A percentile compares a stretch with the other conserved stretches of the same genome.
Evolutionary conservation across 2,329 filamentous ascomycete genomes (phyloP).

Genomic region (Cladosporium sp.): DNA sequence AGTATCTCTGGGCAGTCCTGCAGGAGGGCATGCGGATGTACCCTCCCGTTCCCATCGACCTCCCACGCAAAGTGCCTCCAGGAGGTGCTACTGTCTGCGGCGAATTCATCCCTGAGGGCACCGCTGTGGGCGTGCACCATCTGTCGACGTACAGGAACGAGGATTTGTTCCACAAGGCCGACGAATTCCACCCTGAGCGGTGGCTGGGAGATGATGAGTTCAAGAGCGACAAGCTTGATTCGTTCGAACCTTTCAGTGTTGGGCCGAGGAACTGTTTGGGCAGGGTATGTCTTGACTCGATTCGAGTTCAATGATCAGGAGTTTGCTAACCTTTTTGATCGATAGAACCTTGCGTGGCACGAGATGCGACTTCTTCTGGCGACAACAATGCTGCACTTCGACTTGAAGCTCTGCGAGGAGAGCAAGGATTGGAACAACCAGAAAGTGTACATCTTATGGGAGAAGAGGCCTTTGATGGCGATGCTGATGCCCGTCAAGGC

Average conservation of each 20-base stretch:
- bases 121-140: slow-evolving; percentile 18
- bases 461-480: slow-evolving; percentile 27
- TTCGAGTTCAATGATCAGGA: too few species aligned
- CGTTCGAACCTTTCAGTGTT: slow-evolving; percentile 28
- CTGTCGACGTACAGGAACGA: slow-evolving; percentile 19
- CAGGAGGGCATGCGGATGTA: slow-evolving; percentile 46
- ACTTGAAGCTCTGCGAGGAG: slow-evolving; percentile 29
- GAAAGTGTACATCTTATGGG: slow-evolving; percentile 29
- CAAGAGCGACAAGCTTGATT: slow-evolving; percentile 25
- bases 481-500: slow-evolving; percentile 8
- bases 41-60: slow-evolving; percentile 31
- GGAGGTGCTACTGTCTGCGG: slow-evolving; percentile 27
- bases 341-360: slow-evolving; percentile 30
- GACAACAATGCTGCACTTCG: slow-evolving; percentile 35
- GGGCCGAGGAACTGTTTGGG: slow-evolving; percentile 26
- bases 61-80: slow-evolving; percentile 26
- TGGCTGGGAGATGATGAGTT: slow-evolving; percentile 27
- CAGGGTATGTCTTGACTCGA: slow-evolving; percentile 1
- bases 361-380: slow-evolving; percentile 38
- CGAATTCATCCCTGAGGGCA: slow-evolving; percentile 18
- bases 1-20: slow-evolving; percentile 44
- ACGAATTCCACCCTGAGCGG: slow-evolving; percentile 13
- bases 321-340: neutral
- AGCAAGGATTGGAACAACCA: slow-evolving; percentile 29
- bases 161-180: neutral